A percentile compares a stretch with the other conserved stretches of the same genome.
phyloP scores from a whole-genome alignment of 106 monocot genomes.

The Phalaenopsis equestris region DNA sequence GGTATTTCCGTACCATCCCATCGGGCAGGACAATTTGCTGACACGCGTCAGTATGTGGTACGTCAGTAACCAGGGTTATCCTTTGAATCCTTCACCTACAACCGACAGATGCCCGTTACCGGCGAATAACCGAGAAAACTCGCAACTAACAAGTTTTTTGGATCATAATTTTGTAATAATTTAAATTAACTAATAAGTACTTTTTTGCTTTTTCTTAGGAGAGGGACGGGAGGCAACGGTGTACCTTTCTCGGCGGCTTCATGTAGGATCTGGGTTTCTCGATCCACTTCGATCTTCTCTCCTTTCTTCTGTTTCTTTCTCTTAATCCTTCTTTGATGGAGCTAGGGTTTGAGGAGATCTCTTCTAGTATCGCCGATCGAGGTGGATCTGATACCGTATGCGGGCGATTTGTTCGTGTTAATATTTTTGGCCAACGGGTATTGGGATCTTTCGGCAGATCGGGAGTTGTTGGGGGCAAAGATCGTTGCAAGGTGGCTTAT shows the following conservation, averaged over 20 bases:
- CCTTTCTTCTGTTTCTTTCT: background rate
- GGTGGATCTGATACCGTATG: background rate
- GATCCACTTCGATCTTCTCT: background rate
- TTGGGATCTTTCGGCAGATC: background rate
- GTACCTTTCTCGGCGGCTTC: background rate
- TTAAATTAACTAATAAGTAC: background rate
- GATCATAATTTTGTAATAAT: background rate
- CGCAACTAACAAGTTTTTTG: background rate
- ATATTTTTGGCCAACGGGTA: background rate
- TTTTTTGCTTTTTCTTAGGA: background rate
- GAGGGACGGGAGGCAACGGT: background rate
- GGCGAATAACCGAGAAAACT: background rate
- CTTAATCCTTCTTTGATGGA: background rate
- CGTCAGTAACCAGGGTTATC: background rate
- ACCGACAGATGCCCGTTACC: background rate
- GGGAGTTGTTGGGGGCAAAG: background rate
- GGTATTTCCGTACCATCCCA: background rate
- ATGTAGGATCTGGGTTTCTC: too few species aligned
- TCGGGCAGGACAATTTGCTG: background rate
- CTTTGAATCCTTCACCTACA: background rate
- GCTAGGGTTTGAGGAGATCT: conserved; percentile 1
- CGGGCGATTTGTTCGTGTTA: background rate
- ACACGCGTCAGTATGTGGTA: background rate
- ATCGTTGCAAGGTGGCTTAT: background rate
- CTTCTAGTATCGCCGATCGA: background rate